phyloP scores from a whole-genome alignment of 805 yeast species.

The Candida pseudoglaebosa region DNA sequence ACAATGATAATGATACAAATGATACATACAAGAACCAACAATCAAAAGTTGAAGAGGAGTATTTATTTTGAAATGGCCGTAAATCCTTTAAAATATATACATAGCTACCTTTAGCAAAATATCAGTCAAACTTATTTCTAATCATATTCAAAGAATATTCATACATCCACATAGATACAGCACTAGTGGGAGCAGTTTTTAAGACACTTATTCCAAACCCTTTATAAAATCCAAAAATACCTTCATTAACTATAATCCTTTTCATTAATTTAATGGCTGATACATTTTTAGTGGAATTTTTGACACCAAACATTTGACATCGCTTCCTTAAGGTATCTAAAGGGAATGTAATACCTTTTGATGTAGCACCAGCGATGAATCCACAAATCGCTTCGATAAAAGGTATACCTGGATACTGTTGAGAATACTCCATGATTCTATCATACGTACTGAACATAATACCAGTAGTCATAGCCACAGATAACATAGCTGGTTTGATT shows the following conservation, averaged over 20 bases:
- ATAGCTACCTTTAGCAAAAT: no score
- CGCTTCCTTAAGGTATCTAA: slow-evolving; percentile 79
- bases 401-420: slow-evolving; percentile 26
- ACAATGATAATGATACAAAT: slow-evolving; percentile 10
- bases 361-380: slow-evolving; percentile 66
- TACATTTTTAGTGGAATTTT: slow-evolving; percentile 9
- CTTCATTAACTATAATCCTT: slow-evolving; percentile 51
- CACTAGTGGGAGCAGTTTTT: slow-evolving; percentile 79
- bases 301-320: slow-evolving; percentile 51
- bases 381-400: slow-evolving; percentile 59
- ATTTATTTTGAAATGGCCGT: slow-evolving; percentile 24
- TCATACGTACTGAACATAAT: slow-evolving; percentile 71
- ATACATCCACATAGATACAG: slow-evolving; percentile 63
- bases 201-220: slow-evolving; percentile 69
- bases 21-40: slow-evolving; percentile 13
- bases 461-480: slow-evolving; percentile 71
- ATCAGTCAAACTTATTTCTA: neutral
- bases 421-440: slow-evolving; percentile 35
- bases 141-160: slow-evolving; percentile 34
- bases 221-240: slow-evolving; percentile 64
- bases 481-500: slow-evolving; percentile 47
- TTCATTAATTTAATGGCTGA: slow-evolving; percentile 22
- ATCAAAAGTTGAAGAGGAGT: slow-evolving; percentile 25
- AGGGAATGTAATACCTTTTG: slow-evolving; percentile 79
- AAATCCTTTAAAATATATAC: no score